Conservation (phyloP, 2,329 filamentous ascomycete genomes). For the Mycosphaerella arachidis region DNA sequence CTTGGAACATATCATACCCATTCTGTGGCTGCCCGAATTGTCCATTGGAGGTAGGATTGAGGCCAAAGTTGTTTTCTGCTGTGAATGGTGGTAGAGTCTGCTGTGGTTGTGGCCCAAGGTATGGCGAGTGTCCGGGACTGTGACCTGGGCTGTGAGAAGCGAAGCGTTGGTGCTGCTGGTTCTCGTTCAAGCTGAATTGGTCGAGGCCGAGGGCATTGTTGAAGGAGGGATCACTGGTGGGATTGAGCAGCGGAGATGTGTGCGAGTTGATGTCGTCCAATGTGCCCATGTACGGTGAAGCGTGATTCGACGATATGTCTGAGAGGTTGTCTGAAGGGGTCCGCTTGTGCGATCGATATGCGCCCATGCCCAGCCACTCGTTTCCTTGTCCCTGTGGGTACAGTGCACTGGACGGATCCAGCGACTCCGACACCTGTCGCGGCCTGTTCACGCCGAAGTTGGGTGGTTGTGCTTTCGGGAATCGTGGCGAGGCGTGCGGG, state of each 20-base stretch:
- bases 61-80: slow-evolving; percentile 42
- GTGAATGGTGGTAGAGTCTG: slow-evolving; percentile 50
- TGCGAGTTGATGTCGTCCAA: slow-evolving; percentile 70
- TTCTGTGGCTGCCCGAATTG: slow-evolving; percentile 43
- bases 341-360: slow-evolving; percentile 77
- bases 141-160: slow-evolving; percentile 25
- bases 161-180: slow-evolving; percentile 31
- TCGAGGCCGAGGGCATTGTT: slow-evolving; percentile 74
- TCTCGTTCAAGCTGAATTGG: slow-evolving; percentile 74
- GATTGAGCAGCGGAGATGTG: slow-evolving; percentile 73
- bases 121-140: slow-evolving; percentile 63
- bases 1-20: slow-evolving; percentile 50
- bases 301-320: slow-evolving; percentile 74
- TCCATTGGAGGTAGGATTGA: slow-evolving; percentile 45
- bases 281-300: slow-evolving; percentile 74
- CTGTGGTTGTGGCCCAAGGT: slow-evolving; percentile 62
- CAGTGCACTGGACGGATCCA: slow-evolving; percentile 58
- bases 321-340: slow-evolving; percentile 81
- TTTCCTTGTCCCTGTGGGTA: slow-evolving; percentile 50
- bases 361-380: slow-evolving; percentile 56
- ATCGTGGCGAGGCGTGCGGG: slow-evolving; percentile 50
- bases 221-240: slow-evolving; percentile 70
- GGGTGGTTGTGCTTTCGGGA: slow-evolving; percentile 42
- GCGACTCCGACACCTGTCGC: slow-evolving; percentile 50
- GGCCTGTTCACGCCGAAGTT: slow-evolving; percentile 55